These are phyloP conservation scores for Cercophora sp. DNA, from an alignment of 495 filamentous ascomycete genomes.

Conservation along the genomic window DNA sequence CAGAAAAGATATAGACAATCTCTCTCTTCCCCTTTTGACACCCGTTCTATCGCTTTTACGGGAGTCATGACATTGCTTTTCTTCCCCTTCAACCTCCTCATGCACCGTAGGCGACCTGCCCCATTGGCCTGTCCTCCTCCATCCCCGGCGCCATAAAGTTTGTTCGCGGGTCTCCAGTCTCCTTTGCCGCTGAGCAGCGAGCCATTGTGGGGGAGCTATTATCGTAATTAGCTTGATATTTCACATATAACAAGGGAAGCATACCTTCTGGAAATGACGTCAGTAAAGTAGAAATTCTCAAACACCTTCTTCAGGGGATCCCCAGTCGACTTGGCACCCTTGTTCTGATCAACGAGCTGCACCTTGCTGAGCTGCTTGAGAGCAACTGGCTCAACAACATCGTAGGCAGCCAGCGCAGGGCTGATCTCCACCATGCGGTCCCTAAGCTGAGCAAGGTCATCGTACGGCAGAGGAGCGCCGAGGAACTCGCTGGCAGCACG, in stretches of 20 bases:
- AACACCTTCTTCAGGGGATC: conserved; percentile 75
- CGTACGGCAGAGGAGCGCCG: conserved; percentile 82
- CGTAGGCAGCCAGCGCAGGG: conserved; percentile 82
- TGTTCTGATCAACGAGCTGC: conserved; percentile 93
- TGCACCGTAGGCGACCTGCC: conserved; percentile 47
- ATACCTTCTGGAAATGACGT: conserved; percentile 89
- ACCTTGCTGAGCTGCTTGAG: conserved; percentile 74
- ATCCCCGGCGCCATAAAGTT: conserved; percentile 84
- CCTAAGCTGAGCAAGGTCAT: conserved; percentile 79
- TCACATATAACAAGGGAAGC: conserved; percentile 17
- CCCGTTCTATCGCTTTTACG: too few species aligned
- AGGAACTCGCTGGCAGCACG: conserved; percentile 88
- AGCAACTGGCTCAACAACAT: conserved; percentile 76
- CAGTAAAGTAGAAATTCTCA: conserved; percentile 96
- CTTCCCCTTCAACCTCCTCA: conserved; percentile 22
- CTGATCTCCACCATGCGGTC: conserved; percentile 95
- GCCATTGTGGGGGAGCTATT: conserved; percentile 93
- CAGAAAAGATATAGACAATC: conserved; percentile 17
- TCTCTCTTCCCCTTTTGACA: neutral
- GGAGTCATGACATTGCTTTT: too few species aligned
- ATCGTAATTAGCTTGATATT: conserved; percentile 19
- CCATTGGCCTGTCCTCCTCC: conserved; percentile 48
- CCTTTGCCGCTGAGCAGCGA: conserved; percentile 83
- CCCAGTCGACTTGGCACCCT: conserved; percentile 64
- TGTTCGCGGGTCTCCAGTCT: conserved; percentile 62